Evolutionary conservation across 2,329 filamentous ascomycete genomes (phyloP).

Genomic region (Xylaria polymorpha): DNA sequence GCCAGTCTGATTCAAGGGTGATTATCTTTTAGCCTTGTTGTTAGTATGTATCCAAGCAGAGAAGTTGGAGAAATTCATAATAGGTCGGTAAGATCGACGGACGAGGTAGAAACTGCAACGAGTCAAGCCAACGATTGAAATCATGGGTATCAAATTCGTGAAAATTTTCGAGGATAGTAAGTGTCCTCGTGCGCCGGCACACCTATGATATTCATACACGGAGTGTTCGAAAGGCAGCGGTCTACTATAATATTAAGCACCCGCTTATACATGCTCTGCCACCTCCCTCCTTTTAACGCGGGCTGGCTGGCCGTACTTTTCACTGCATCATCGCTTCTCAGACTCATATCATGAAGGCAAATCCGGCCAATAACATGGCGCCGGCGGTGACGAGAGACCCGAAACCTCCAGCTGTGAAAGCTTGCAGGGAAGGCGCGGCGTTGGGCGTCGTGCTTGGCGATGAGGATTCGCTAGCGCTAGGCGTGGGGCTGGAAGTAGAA

Average conservation of each 20-base stretch:
- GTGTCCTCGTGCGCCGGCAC: background rate
- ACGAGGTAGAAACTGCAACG: background rate
- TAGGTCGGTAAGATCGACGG: background rate
- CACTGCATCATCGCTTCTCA: background rate
- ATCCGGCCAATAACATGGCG: conserved; percentile 41
- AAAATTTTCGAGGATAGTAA: background rate
- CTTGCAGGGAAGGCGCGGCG: conserved; percentile 40
- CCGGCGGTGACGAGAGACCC: conserved; percentile 37
- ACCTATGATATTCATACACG: background rate
- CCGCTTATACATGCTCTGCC: conserved; percentile 11
- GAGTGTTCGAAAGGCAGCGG: conserved; percentile 1
- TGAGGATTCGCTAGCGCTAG: conserved; percentile 12
- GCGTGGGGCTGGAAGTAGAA: background rate
- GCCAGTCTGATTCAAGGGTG: too few relatives aligned
- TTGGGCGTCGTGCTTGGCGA: conserved; percentile 36
- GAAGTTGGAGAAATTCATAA: background rate
- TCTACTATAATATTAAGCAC: conserved; percentile 14
- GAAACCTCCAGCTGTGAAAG: conserved; percentile 33
- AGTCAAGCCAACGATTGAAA: background rate
- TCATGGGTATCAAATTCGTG: conserved; percentile 32
- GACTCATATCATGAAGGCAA: conserved; percentile 39
- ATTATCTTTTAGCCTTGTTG: too few relatives aligned
- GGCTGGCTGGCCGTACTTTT: background rate
- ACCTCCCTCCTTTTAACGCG: background rate
- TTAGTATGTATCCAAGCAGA: too few relatives aligned